These are phyloP conservation scores for Pichia deserticola DNA, from an alignment of 805 yeast species.

Conservation along the genomic window DNA sequence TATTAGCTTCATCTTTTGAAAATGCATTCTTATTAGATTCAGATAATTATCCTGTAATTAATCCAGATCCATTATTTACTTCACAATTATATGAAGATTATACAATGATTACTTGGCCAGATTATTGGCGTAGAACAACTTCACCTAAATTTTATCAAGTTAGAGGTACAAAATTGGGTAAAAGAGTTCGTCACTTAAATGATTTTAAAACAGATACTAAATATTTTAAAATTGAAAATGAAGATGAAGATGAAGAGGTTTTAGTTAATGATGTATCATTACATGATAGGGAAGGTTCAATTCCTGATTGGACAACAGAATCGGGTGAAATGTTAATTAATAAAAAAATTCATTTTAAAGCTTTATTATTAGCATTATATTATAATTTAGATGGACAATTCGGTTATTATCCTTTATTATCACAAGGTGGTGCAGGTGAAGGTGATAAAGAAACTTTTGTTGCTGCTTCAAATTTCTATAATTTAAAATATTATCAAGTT, in stretches of 20 bases:
- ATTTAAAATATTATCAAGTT: slow-evolving; percentile 42
- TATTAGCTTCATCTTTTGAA: slow-evolving; percentile 42
- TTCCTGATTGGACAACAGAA: slow-evolving; percentile 56
- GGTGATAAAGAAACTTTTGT: slow-evolving; percentile 73
- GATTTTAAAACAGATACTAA: slow-evolving; percentile 19
- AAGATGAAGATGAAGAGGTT: slow-evolving; percentile 14
- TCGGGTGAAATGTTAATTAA: slow-evolving; percentile 60
- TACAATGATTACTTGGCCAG: slow-evolving; percentile 65
- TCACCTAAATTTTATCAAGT: slow-evolving; percentile 52
- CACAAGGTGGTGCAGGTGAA: slow-evolving; percentile 64
- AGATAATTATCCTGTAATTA: slow-evolving; percentile 38
- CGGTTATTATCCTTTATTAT: slow-evolving; percentile 49
- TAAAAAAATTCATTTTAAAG: slow-evolving; percentile 49
- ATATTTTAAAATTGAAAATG: slow-evolving; percentile 12
- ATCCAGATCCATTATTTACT: slow-evolving; percentile 43
- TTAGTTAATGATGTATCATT: slow-evolving; percentile 28
- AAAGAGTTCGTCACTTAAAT: slow-evolving; percentile 29
- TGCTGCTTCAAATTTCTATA: slow-evolving; percentile 51
- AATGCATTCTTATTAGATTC: slow-evolving; percentile 39
- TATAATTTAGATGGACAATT: slow-evolving; percentile 61
- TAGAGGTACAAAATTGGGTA: slow-evolving; percentile 34
- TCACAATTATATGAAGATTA: slow-evolving; percentile 36
- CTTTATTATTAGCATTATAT: slow-evolving; percentile 54
- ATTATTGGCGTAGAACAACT: slow-evolving; percentile 63
- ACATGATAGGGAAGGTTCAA: slow-evolving; percentile 54